Conservation (phyloP, 2,329 filamentous ascomycete species). For the Didymosphaeria variabile region DNA sequence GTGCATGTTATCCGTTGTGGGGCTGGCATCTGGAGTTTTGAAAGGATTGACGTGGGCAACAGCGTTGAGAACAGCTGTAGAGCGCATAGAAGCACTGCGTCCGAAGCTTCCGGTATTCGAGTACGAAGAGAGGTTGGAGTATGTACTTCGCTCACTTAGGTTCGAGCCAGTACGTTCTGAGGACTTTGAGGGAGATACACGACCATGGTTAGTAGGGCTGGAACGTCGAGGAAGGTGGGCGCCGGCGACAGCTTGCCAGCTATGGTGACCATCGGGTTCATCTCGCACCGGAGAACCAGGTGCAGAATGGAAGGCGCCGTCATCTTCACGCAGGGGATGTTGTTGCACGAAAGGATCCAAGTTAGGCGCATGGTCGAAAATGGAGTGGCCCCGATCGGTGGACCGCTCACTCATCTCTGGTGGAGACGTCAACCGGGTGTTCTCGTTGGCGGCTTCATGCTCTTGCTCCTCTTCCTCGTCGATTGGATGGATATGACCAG, state of each 20-base stretch:
- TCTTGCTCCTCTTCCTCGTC: conserved; percentile 69
- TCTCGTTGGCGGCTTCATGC: conserved; percentile 30
- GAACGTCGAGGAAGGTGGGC: conserved; percentile 21
- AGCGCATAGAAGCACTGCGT: conserved; percentile 57
- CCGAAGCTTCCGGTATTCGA: conserved; percentile 53
- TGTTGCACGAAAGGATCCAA: conserved; percentile 55
- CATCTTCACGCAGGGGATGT: conserved; percentile 37
- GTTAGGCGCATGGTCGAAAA: conserved; percentile 41
- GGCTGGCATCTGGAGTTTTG: conserved; percentile 43
- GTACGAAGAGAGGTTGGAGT: conserved; percentile 54
- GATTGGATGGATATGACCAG: conserved; percentile 69
- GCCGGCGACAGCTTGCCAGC: conserved; percentile 28
- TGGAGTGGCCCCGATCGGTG: conserved; percentile 27
- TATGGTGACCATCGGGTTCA: conserved; percentile 12
- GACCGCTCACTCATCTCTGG: conserved; percentile 38
- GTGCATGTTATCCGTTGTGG: conserved; percentile 31
- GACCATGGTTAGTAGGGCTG: conserved; percentile 37
- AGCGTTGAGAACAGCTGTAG: conserved; percentile 50
- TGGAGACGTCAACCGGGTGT: conserved; percentile 23
- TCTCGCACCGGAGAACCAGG: conserved; percentile 34
- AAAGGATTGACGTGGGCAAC: conserved; percentile 41
- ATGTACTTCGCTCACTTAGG: conserved; percentile 62
- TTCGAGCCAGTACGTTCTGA: conserved; percentile 65
- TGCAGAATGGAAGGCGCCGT: conserved; percentile 31
- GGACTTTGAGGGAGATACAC: conserved; percentile 59